Base-by-base conservation (phyloP, 2,329 filamentous ascomycete species). In the Niveomyces coronatus region DNA sequence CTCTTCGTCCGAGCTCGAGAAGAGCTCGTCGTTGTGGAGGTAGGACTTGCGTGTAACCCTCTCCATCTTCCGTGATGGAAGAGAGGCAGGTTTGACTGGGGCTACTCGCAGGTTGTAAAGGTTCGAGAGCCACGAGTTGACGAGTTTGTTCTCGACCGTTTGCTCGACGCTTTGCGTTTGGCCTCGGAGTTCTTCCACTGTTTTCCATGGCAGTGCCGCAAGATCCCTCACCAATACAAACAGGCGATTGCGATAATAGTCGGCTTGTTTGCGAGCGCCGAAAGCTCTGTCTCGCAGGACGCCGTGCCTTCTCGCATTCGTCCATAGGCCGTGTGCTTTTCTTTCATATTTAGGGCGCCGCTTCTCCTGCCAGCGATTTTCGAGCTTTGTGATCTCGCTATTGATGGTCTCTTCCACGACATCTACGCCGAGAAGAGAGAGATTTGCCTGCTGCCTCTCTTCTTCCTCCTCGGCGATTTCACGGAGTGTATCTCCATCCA, bases 321-420 rank as follows among this genome's bases (percentile, higher is more conserved):
- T 60, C 85, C 85, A 93, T 3, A 82, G 47, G 4, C 52, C 56
- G 50, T 74, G 70, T 0, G 81, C 82, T 41, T 68, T 76, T 5
- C 53, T 54, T 40, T 75, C 60, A 11, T 74, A 61, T 37, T 64
- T 71, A 0, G 75, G 71, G 6, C 74, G 62, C 45, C 76, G 77
- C 1, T 59, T 62, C n/a, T 63, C 53, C n/a, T 58, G 56, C 82
- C 83, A 89, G 4, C 57, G 53, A 4, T 59, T 51, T 34, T 67
- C 64, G 41, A 75, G 66, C 1, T 63, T 55, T 6, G 61, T 50
- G 9, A 84, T 67, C 18, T 63, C 67, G 14, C 70, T 55, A 19
- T 76, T 60, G 23, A 89, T 64, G 10, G 74, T 56, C 0, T 53
- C 46, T 3, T 68, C 56, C 16, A 82, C 62, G 28, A n/a, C 29